Percentiles rank a stretch among this genome's conserved stretches.
These are phyloP conservation scores for Spongospora subterranea DNA, from an alignment of 208 protist genomes.

Conservation along the genomic window DNA sequence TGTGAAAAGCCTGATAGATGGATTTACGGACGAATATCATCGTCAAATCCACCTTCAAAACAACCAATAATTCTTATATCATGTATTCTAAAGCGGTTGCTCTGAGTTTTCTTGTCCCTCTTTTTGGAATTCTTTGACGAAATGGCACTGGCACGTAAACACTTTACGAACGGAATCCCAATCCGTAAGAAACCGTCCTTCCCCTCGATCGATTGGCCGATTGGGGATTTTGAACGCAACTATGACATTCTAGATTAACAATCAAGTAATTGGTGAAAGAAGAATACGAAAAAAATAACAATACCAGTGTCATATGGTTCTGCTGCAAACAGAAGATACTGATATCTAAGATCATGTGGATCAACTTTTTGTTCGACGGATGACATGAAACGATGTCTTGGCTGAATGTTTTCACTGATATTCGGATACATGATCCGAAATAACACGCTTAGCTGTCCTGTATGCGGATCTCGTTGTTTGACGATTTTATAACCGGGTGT, in stretches of 20 bases:
- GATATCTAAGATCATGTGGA: constrained; percentile 69
- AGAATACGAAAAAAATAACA: not conserved
- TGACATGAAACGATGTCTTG: constrained; percentile 84
- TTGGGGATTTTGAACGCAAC: constrained; percentile 62
- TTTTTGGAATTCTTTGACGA: constrained; percentile 30
- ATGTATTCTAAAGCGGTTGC: not conserved
- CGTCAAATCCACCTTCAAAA: not conserved
- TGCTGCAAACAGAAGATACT: constrained; percentile 88
- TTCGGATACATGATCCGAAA: constrained; percentile 88
- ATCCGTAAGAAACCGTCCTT: constrained; percentile 60
- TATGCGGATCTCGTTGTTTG: constrained; percentile 79
- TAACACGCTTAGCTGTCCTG: constrained; percentile 73
- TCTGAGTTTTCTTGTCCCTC: not conserved
- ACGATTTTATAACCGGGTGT: constrained; percentile 84
- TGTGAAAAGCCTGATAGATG: not conserved
- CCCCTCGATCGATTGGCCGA: constrained; percentile 31
- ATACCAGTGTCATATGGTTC: constrained; percentile 76
- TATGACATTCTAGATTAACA: not conserved
- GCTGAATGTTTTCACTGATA: constrained; percentile 82
- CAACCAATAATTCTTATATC: not conserved
- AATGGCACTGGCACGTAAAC: constrained; percentile 59
- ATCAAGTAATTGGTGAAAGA: no score
- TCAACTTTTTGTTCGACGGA: constrained; percentile 88
- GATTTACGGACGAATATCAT: not conserved
- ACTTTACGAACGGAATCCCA: constrained; percentile 50